These are phyloP conservation scores for Aspergillus sp. DNA, from an alignment of 2,329 filamentous ascomycete genomes.

Conservation along the genomic window DNA sequence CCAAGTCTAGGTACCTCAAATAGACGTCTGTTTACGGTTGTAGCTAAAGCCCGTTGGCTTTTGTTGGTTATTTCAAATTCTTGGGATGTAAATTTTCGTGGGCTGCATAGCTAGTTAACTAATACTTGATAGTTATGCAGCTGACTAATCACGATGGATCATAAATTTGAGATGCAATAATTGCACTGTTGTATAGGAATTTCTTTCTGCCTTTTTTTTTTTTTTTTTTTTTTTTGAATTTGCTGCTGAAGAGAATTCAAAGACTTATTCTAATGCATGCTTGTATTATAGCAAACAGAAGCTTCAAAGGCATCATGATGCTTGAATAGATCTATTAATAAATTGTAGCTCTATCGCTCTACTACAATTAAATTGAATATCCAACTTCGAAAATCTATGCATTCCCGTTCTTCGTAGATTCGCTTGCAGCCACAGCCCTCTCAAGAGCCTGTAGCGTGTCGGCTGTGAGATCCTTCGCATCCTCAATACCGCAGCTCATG, in stretches of 20 bases:
- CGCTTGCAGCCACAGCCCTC: constrained; percentile 60
- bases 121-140: not conserved
- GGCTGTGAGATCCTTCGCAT: constrained; percentile 75
- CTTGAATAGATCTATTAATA: not conserved
- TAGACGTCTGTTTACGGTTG: not conserved
- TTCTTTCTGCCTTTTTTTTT: too few relatives aligned
- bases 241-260: not conserved
- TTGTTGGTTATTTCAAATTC: not conserved
- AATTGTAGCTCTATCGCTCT: constrained; percentile 7
- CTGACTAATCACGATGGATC: constrained; percentile 17
- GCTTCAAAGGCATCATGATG: not conserved
- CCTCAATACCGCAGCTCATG: constrained; percentile 92
- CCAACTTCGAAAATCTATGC: constrained; percentile 10
- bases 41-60: not conserved
- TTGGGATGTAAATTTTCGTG: constrained; percentile 8
- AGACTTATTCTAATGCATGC: too few relatives aligned
- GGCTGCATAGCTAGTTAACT: too few relatives aligned
- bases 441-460: constrained; percentile 84
- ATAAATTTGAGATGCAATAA: not conserved
- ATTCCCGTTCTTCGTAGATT: constrained; percentile 46
- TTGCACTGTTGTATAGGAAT: too few relatives aligned
- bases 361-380: not conserved
- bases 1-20: not conserved
- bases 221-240: not conserved
- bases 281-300: not conserved